Conservation (phyloP, 208 protist species). For the Pavlovales sp. region DNA sequence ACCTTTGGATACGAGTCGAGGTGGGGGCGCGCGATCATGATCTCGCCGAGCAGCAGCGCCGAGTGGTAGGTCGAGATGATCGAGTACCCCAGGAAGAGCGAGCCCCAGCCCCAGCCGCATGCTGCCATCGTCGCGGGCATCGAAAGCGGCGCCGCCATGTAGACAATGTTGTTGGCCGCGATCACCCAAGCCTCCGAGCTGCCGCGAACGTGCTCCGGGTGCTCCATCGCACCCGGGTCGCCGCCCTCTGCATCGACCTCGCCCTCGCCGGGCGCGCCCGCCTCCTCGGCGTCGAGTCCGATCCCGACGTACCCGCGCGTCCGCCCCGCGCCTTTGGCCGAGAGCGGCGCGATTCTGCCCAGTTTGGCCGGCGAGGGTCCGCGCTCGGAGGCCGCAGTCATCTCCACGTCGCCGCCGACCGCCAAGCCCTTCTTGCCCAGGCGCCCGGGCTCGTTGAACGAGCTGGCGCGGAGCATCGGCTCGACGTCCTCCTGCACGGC, state of each 20-base stretch:
- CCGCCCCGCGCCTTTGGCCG: background rate
- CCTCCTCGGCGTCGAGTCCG: background rate
- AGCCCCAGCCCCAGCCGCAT: background rate
- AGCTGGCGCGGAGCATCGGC: no score
- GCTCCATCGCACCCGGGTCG: no score
- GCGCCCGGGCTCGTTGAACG: no score
- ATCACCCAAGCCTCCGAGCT: background rate
- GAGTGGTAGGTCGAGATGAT: conserved; percentile 11
- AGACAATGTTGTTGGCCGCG: conserved; percentile 2
- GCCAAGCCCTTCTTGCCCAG: no score
- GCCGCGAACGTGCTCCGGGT: no score
- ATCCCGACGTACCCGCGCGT: background rate
- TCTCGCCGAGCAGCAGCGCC: background rate
- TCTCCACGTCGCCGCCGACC: no score
- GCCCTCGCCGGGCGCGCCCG: no score
- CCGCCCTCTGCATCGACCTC: background rate
- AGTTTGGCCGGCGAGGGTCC: no score
- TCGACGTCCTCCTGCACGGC: no score
- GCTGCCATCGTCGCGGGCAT: conserved; percentile 4
- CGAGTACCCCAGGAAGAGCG: conserved; percentile 6
- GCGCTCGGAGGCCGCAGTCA: no score
- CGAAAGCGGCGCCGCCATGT: conserved; percentile 10
- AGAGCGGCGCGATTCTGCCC: no score
- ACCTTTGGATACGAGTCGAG: background rate
- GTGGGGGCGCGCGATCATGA: background rate